A percentile compares a stretch with the other conserved stretches of the same genome.
Conservation (phyloP, 768 basidiomycete species). For the Pleurotus platypus region DNA sequence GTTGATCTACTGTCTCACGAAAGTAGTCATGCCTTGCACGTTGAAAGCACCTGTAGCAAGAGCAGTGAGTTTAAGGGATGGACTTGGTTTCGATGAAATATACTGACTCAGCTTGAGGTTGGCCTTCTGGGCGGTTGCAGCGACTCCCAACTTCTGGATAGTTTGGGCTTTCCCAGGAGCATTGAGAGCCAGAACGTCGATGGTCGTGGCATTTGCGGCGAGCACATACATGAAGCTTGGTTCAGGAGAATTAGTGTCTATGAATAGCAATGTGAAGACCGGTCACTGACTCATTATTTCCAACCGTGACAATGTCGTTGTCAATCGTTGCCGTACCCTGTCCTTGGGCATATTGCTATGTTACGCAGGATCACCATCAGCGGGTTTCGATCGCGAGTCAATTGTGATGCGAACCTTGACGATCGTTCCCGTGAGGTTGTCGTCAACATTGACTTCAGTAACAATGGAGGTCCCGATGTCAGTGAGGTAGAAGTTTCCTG, state of each 20-base stretch:
- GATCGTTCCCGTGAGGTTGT: conserved; percentile 39
- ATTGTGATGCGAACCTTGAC: conserved; percentile 29
- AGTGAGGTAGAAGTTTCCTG: conserved; percentile 42
- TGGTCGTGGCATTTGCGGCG: conserved; percentile 30
- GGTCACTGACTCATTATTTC: conserved; percentile 25
- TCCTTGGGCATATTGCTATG: conserved; percentile 35
- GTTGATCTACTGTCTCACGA: conserved; percentile 17
- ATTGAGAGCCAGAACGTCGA: conserved; percentile 37
- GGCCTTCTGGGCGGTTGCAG: conserved; percentile 25
- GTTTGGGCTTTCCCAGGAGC: conserved; percentile 30
- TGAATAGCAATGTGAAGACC: neutral
- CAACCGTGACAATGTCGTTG: conserved; percentile 34
- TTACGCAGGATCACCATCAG: too few relatives aligned
- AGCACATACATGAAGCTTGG: conserved; percentile 38
- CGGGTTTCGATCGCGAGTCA: too few relatives aligned
- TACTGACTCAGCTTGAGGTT: conserved; percentile 30
- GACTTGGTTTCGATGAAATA: neutral
- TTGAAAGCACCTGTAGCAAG: conserved; percentile 23
- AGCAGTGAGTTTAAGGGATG: neutral
- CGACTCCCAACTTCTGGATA: conserved; percentile 28
- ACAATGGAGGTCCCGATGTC: conserved; percentile 35
- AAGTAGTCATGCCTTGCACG: conserved; percentile 33
- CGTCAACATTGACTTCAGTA: conserved; percentile 45
- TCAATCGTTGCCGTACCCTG: conserved; percentile 33
- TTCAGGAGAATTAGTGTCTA: neutral